Conservation (phyloP, 2,329 filamentous ascomycete genomes). For the Xylaria sp. region DNA sequence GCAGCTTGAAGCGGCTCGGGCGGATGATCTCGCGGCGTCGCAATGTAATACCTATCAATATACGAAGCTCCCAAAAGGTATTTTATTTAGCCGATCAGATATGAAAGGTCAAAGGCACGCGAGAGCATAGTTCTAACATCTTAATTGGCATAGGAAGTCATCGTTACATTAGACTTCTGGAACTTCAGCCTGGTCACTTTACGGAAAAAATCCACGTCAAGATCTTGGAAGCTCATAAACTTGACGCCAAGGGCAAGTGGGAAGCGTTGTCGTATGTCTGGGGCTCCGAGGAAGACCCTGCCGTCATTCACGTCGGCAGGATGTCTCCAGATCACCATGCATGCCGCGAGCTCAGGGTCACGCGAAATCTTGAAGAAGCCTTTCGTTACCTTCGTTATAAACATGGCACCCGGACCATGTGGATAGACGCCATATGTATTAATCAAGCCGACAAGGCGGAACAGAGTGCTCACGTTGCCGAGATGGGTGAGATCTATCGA, state of each 20-base stretch:
- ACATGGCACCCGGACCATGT: background rate
- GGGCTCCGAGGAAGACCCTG: background rate
- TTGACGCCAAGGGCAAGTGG: background rate
- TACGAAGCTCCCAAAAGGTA: too few species aligned
- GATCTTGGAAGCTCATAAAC: background rate
- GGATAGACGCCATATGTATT: background rate
- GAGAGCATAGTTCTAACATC: background rate
- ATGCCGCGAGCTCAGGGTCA: background rate
- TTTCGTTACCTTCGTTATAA: background rate
- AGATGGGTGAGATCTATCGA: background rate
- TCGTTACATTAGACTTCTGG: background rate
- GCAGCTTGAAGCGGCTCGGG: too few species aligned
- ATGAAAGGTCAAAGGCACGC: too few species aligned
- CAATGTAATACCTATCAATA: too few species aligned
- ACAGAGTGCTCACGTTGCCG: background rate
- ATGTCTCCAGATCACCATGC: background rate
- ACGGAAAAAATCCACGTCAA: background rate
- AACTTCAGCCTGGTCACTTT: background rate
- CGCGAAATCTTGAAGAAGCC: background rate
- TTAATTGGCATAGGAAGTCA: background rate
- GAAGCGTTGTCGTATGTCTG: background rate
- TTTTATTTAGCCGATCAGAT: too few species aligned
- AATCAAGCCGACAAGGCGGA: background rate
- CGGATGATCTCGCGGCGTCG: too few species aligned
- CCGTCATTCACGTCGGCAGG: background rate